These are phyloP conservation scores for Aspergillus diversus DNA, from an alignment of 495 filamentous ascomycete genomes.

Conservation along the genomic window DNA sequence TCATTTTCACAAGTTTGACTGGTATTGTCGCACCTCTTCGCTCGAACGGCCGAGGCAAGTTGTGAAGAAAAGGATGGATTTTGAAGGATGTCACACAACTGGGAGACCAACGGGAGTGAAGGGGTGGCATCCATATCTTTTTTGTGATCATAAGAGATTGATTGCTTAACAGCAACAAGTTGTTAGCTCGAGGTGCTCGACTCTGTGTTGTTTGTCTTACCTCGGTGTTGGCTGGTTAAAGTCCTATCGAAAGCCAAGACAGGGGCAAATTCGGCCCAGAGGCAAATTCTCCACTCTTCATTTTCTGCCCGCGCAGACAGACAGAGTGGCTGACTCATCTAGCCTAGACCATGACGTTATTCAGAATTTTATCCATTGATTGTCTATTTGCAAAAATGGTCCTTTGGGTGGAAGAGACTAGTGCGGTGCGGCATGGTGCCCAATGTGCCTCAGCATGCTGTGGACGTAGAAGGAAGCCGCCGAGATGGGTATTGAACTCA, in stretches of 20 bases:
- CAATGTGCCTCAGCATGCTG: too few species aligned
- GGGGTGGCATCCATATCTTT: conserved; percentile 1
- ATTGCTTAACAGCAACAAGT: too few species aligned
- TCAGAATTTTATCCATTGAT: background rate
- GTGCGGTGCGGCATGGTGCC: too few species aligned
- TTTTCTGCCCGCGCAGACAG: too few species aligned
- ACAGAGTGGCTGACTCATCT: too few species aligned
- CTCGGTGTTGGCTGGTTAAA: too few species aligned
- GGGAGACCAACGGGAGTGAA: conserved; percentile 12
- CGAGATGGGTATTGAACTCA: too few species aligned
- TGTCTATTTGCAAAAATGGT: background rate
- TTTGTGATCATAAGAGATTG: background rate
- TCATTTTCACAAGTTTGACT: background rate
- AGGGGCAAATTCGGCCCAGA: background rate
- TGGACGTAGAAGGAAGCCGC: too few species aligned
- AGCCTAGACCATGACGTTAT: background rate
- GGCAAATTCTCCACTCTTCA: too few species aligned
- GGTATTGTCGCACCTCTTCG: background rate
- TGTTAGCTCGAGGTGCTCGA: too few species aligned
- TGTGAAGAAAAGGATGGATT: conserved; percentile 18
- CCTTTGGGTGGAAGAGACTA: too few species aligned
- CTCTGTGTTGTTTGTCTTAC: too few species aligned
- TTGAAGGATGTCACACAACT: conserved; percentile 19
- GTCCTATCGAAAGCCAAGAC: background rate
- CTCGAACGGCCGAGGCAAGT: conserved; percentile 13